Percentiles rank a stretch among this genome's conserved stretches.
Evolutionary conservation across 2,329 filamentous ascomycete genomes (phyloP).

Genomic region (Ascochyta pisi): DNA sequence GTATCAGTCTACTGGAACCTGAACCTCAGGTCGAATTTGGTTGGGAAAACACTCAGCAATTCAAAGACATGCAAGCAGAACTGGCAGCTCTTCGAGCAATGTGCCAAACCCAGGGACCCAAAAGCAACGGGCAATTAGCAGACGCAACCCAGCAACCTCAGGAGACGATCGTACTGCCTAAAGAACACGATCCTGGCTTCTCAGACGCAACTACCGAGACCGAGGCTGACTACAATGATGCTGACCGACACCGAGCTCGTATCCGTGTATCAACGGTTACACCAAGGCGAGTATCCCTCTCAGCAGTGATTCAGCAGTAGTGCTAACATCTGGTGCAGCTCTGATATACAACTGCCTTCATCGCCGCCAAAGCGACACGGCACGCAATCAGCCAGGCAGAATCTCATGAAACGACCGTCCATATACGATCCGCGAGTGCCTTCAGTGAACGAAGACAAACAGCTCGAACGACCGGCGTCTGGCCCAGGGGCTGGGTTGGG

Average conservation of each 20-base stretch:
- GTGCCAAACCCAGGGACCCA: slow-evolving; percentile 6
- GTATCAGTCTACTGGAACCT: neutral
- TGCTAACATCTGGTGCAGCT: slow-evolving; percentile 12
- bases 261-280: neutral
- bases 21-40: neutral
- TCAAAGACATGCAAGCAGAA: slow-evolving; percentile 13
- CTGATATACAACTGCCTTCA: neutral
- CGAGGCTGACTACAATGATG: neutral
- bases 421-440: slow-evolving; percentile 26
- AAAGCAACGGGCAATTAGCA: neutral
- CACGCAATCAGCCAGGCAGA: slow-evolving; percentile 24
- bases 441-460: neutral
- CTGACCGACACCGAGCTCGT: neutral
- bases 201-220: slow-evolving; percentile 13
- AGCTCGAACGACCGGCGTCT: neutral
- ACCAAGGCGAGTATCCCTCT: neutral
- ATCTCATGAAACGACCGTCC: slow-evolving; percentile 28
- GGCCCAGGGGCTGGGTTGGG: neutral
- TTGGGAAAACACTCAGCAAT: slow-evolving; percentile 15
- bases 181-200: neutral
- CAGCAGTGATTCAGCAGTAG: neutral
- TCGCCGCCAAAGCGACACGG: slow-evolving; percentile 11
- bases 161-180: neutral
- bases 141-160: slow-evolving; percentile 5
- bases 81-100: slow-evolving; percentile 11